Base-by-base conservation (phyloP, 2,329 filamentous ascomycete genomes). In the Alternaria sp. region DNA sequence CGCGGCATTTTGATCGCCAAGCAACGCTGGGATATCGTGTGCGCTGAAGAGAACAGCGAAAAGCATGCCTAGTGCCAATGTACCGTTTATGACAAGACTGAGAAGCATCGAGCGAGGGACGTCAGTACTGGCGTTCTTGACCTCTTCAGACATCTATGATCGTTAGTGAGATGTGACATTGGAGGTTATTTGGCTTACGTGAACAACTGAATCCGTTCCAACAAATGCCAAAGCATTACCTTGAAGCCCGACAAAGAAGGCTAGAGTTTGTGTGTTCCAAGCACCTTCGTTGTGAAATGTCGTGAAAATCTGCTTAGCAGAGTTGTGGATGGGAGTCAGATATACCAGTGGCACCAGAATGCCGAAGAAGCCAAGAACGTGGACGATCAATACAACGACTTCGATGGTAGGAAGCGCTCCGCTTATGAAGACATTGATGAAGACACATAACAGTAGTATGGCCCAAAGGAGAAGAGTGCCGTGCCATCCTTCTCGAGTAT, bases 341-440 rank as follows among this genome's bases (percentile, higher is more conserved):
- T 78, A 78, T 3, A 76, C 72, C 48, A 78, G 18, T 0, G 75
- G 73, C 24, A 85, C 81, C 11, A 86, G 70, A 55, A 85, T 82
- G 0, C 80, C 84, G 57, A 86, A 83, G 67, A 86, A 83, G 4
- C 84, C 84, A 14, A 82, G 68, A n/a, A 86, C 74, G 57, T 86
- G 84, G 4, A 86, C 66, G 26, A 84, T 77, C 7, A 85, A 71
- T 22, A 84, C 77, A 14, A 82, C 63, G 1, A 81, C 81, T 68
- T 87, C 85, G 43, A 85, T 77, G 1, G 79, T 72, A 0, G 84
- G 84, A 3, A 86, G 73, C 3, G 81, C 70, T 4, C 78, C 78
- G 7, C 81, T 83, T 14, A 81, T 74, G 28, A 84, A 78, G 2
- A 81, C 79, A 67, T 86, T 86, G 63, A 84, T 79, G 24, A 75